A percentile compares a stretch with the other conserved stretches of the same genome.
Conservation (phyloP, 805 yeast genomes). For the Metschnikowia shivogae region DNA sequence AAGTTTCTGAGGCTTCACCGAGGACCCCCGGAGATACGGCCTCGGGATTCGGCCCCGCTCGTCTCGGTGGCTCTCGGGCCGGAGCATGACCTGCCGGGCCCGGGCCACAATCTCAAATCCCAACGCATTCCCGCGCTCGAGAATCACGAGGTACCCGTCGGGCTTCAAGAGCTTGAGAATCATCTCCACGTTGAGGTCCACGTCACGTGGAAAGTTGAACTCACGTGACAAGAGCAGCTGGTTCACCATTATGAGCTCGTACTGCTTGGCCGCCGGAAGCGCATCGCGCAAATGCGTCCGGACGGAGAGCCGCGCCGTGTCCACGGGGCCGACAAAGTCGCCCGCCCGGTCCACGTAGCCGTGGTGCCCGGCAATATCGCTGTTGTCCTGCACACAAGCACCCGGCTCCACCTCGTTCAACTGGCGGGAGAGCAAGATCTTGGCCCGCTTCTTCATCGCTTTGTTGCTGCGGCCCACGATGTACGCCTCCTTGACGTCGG, state of each 20-base stretch:
- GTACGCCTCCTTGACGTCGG: constrained; percentile 64
- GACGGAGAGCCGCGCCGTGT: constrained; percentile 51
- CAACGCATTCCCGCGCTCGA: constrained; percentile 85
- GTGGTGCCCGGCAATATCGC: constrained; percentile 8
- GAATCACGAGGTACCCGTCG: constrained; percentile 69
- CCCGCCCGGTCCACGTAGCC: constrained; percentile 10
- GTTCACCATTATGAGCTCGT: constrained; percentile 78
- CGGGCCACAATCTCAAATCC: constrained; percentile 88
- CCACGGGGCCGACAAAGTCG: constrained; percentile 44
- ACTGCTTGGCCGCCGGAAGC: constrained; percentile 50
- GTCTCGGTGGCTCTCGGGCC: constrained; percentile 65
- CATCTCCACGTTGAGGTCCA: constrained; percentile 62
- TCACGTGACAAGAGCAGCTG: constrained; percentile 67
- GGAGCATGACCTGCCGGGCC: constrained; percentile 84
- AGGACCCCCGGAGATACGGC: constrained; percentile 56
- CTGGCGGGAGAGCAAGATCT: constrained; percentile 69
- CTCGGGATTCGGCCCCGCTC: constrained; percentile 66
- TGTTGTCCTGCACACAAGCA: constrained; percentile 3
- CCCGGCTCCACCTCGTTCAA: constrained; percentile 35
- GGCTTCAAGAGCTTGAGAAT: constrained; percentile 64
- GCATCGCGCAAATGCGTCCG: constrained; percentile 53
- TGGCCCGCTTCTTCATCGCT: constrained; percentile 80
- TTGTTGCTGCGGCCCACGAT: constrained; percentile 53
- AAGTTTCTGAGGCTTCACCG: constrained; percentile 36
- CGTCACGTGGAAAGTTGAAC: constrained; percentile 62